Conservation (phyloP, 306 rosid species). For the Sesbania bispinosa region DNA sequence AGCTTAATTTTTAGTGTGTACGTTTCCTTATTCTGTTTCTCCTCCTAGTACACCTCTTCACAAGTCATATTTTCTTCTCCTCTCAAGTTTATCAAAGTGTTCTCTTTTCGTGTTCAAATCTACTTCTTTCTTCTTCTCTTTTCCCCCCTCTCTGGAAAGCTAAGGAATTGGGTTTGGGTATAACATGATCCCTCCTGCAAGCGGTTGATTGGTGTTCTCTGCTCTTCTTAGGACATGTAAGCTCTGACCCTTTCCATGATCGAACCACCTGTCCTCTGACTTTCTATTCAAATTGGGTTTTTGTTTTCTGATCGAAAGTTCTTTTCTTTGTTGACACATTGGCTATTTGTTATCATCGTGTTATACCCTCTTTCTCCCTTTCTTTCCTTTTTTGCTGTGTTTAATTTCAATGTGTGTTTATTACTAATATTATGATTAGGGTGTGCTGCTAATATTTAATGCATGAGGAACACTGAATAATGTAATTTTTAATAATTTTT, state of each 20-base stretch:
- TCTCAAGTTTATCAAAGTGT: background rate
- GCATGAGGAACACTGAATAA: too few relatives aligned
- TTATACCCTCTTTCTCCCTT: background rate
- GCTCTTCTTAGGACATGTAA: conserved; percentile 27
- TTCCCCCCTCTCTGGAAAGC: background rate
- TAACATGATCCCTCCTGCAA: conserved; percentile 3
- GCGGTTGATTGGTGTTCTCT: conserved; percentile 27
- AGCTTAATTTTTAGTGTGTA: conserved; percentile 23
- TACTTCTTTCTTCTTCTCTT: background rate
- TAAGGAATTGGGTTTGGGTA: conserved; percentile 19
- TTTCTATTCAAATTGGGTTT: conserved; percentile 1
- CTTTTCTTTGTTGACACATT: background rate
- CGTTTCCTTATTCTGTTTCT: conserved; percentile 26
- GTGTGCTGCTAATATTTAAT: too few relatives aligned
- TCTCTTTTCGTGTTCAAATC: conserved; percentile 26
- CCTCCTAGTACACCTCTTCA: conserved; percentile 15
- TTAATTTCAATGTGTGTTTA: background rate
- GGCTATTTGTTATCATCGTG: background rate
- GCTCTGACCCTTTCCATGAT: conserved; percentile 9
- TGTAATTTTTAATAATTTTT: too few relatives aligned
- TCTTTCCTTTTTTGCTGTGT: background rate
- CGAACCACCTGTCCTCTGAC: background rate
- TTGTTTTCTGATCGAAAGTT: conserved; percentile 16
- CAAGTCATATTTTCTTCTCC: background rate
- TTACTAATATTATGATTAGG: too few relatives aligned